Base-by-base conservation (phyloP, 2,329 filamentous ascomycete genomes). In the Penicillium brasilianum region DNA sequence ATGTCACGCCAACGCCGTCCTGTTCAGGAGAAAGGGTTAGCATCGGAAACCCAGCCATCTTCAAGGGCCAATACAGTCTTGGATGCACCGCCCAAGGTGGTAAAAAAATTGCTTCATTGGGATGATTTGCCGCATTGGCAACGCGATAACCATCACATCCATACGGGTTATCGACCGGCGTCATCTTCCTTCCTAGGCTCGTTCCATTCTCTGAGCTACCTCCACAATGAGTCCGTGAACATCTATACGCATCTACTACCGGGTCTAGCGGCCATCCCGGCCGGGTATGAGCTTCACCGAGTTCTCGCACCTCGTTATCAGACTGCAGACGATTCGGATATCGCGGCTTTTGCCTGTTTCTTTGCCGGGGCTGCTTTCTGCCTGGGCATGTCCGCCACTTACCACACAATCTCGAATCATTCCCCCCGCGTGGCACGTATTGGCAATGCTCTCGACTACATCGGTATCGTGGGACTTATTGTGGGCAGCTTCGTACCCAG, bases 361-460 rank as follows among this genome's bases (percentile, higher is more conserved):
- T 93, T 96, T 70, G 80, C 81, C 25, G 92, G 92, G 48, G 90
- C 90, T 1, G 83, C 88, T 30, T 71, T 87, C 36, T 94, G 91
- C 70, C 80, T 95, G 55, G 89, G 90, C 22, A 91, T 93, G 88
- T 93, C 90, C 68, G 90, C 92, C 5, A 90, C 89, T 2, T 99
- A 88, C 74, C 95, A 99, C 75, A 85, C 91, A 1, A 85, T 97
- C 51, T 87, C 84, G 22, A 97, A 97, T 67, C 95, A 99, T 76
- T 95, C 91, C 18, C 86, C 87, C 39, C 78, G 79, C 1, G 91
- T 97, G 14, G 88, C 90, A 2, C 88, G 86, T 63, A 91, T 92
- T 82, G 93, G 93, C 11, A 98, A 98, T 75, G 92, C 96, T 76
- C 81, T 98, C 59, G 95, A 99, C 75, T 98, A 99, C 75, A 87